These are phyloP conservation scores for Bryopsis sp. DNA, from an alignment of 139 green algal genomes.

Conservation along the genomic window DNA sequence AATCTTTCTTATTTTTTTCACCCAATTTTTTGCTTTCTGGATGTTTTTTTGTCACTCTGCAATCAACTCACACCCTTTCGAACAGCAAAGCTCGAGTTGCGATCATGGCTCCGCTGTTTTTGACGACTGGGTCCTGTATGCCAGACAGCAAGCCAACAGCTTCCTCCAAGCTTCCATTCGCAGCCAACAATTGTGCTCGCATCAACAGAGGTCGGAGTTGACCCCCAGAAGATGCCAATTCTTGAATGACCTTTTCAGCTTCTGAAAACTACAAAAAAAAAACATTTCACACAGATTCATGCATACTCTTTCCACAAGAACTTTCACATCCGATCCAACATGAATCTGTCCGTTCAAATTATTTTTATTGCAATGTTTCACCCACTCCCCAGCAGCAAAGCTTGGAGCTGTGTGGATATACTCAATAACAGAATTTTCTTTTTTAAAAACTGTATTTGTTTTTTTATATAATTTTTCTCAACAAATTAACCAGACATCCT, in stretches of 20 bases:
- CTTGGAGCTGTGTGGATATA: neutral
- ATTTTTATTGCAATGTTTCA: too few species aligned
- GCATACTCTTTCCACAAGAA: too few species aligned
- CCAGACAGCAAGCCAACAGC: neutral
- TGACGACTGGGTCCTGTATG: neutral
- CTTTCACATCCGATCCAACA: too few species aligned
- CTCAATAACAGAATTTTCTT: too few species aligned
- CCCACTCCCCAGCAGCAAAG: neutral
- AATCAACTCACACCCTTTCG: neutral
- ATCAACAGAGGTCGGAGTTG: conserved; percentile 3
- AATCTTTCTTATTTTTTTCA: too few species aligned
- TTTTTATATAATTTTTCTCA: too few species aligned
- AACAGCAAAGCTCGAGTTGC: neutral
- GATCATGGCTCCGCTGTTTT: neutral
- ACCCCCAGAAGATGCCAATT: neutral
- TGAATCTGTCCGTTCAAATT: too few species aligned
- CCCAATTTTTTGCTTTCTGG: too few species aligned
- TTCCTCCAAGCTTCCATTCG: neutral
- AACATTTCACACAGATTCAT: too few species aligned
- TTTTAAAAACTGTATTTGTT: too few species aligned
- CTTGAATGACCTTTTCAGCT: neutral
- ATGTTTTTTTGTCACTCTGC: too few species aligned
- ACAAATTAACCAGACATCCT: too few species aligned
- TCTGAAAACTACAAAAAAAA: conserved; percentile 12
- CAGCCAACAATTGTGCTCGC: conserved; percentile 12